phyloP scores from a whole-genome alignment of 108 stramenopile species.

The Conticribra guillardii region DNA sequence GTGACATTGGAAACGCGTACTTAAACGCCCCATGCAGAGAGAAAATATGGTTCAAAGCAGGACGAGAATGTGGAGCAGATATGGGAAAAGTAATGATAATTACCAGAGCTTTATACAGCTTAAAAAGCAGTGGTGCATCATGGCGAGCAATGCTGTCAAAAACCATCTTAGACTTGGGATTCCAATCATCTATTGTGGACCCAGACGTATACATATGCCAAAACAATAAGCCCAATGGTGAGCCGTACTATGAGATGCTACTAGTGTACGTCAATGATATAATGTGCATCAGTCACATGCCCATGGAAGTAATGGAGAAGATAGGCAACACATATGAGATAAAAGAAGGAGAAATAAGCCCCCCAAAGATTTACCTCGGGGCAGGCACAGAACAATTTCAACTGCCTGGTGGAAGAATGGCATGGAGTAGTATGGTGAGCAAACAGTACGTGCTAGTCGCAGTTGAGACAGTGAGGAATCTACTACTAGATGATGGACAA shows the following conservation, averaged over 20 bases:
- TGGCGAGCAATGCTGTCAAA: no score
- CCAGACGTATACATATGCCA: no score
- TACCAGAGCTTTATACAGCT: slow-evolving; percentile 47
- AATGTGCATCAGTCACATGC: slow-evolving; percentile 3
- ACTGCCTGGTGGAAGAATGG: neutral
- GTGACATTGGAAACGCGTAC: slow-evolving; percentile 49
- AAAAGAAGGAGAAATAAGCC: neutral
- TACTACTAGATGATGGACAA: slow-evolving; percentile 15
- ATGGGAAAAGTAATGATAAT: slow-evolving; percentile 35
- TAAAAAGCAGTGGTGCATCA: slow-evolving; percentile 32
- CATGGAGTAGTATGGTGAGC: slow-evolving; percentile 2
- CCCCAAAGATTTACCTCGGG: no score
- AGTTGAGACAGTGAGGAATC: neutral
- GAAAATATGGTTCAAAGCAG: slow-evolving; percentile 36
- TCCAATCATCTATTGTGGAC: no score
- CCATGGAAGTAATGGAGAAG: neutral
- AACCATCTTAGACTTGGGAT: slow-evolving; percentile 5
- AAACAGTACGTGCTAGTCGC: no score
- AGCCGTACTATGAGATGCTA: no score
- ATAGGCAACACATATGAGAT: no score
- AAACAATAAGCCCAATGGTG: no score
- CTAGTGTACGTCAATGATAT: no score
- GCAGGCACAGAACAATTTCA: neutral
- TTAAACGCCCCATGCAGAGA: slow-evolving; percentile 31
- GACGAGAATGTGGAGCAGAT: slow-evolving; percentile 37